A percentile compares a stretch with the other conserved stretches of the same genome.
Conservation (phyloP, 345 rosid species). For the Citrus australasica region DNA sequence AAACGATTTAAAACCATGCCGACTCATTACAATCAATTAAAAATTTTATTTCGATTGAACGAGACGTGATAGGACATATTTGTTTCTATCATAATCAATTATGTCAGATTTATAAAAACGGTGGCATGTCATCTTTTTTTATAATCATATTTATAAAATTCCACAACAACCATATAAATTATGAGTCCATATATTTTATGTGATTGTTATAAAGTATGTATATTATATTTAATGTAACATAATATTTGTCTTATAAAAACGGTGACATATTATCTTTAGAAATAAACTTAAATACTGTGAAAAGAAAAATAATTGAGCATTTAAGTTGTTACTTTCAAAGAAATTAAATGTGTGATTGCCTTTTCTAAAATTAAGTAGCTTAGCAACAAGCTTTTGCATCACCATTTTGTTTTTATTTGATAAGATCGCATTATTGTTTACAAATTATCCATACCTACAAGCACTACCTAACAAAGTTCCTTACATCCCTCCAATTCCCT, state of each 20-base stretch:
- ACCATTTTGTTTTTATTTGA: neutral
- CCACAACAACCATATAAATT: too few relatives aligned
- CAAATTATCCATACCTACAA: neutral
- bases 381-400: neutral
- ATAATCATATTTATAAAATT: too few relatives aligned
- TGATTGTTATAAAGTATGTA: too few relatives aligned
- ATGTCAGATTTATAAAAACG: too few relatives aligned
- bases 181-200: too few relatives aligned
- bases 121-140: too few relatives aligned
- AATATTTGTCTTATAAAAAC: too few relatives aligned
- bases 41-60: neutral
- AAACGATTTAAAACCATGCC: neutral
- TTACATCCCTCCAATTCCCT: neutral
- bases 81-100: too few relatives aligned
- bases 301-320: neutral
- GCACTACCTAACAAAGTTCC: neutral
- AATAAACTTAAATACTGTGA: neutral
- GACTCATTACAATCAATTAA: too few relatives aligned
- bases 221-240: too few relatives aligned
- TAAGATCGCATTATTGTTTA: neutral
- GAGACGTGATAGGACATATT: too few relatives aligned
- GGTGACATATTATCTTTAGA: too few relatives aligned
- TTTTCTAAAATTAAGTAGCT: neutral
- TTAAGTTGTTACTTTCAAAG: neutral
- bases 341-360: neutral